Conservation (phyloP, 225 moss, liverwort and hornwort genomes). For the Polytrichum commune region DNA sequence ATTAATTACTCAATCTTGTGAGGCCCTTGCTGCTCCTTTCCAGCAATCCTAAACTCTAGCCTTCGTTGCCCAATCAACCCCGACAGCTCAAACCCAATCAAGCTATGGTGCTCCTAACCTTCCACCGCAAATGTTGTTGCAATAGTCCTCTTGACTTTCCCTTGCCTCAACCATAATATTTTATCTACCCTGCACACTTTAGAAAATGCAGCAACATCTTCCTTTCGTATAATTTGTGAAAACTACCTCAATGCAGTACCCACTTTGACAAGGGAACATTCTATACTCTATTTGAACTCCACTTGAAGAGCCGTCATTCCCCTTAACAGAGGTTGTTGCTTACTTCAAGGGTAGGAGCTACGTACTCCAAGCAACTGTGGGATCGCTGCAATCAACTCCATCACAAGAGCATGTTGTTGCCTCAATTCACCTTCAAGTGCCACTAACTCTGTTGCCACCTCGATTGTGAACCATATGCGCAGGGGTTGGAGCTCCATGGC, state of each 20-base stretch:
- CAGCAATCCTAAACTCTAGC: too few species aligned
- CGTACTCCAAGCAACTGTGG: constrained; percentile 54
- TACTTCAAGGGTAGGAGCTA: constrained; percentile 65
- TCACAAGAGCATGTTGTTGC: constrained; percentile 54
- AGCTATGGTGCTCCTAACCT: too few species aligned
- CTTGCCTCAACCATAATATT: too few species aligned
- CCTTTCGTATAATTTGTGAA: constrained; percentile 52
- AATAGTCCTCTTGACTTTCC: too few species aligned
- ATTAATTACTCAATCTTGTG: too few species aligned
- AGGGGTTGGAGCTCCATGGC: constrained; percentile 73
- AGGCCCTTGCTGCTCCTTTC: too few species aligned
- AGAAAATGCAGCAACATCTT: constrained; percentile 73
- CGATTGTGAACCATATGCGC: constrained; percentile 49
- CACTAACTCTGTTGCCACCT: constrained; percentile 60
- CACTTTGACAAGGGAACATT: constrained; percentile 74
- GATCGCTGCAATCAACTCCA: constrained; percentile 56
- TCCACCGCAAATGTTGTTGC: too few species aligned
- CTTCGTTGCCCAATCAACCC: too few species aligned
- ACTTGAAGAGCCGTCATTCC: constrained; percentile 84
- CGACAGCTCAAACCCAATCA: too few species aligned
- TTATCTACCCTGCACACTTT: too few species aligned
- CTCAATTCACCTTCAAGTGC: constrained; percentile 51
- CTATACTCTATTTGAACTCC: constrained; percentile 79
- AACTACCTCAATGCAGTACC: constrained; percentile 63
- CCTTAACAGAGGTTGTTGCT: constrained; percentile 65